A percentile compares a stretch with the other conserved stretches of the same genome.
Evolutionary conservation across 495 filamentous ascomycete species (phyloP).

Genomic region (Neurospora terricola): DNA sequence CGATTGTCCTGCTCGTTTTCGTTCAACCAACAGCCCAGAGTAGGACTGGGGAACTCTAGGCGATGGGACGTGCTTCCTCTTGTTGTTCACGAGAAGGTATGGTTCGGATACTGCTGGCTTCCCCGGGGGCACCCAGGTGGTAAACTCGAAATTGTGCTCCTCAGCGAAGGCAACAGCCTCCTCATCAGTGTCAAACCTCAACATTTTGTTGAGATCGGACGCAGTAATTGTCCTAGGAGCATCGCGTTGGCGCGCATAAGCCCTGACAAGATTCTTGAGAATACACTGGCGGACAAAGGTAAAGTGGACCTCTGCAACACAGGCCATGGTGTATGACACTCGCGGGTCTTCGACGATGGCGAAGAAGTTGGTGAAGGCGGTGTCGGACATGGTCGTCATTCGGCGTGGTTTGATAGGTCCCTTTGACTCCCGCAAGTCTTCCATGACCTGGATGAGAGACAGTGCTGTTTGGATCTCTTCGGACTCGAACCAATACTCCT

Average conservation of each 20-base stretch:
- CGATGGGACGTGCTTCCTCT: slow-evolving; percentile 21
- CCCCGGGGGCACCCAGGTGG: slow-evolving; percentile 21
- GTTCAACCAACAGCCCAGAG: slow-evolving; percentile 36
- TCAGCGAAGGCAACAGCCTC: slow-evolving; percentile 62
- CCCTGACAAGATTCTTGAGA: slow-evolving; percentile 55
- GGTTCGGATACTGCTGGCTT: slow-evolving; percentile 32
- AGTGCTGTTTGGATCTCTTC: slow-evolving; percentile 37
- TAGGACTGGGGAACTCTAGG: slow-evolving; percentile 33
- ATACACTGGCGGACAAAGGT: slow-evolving; percentile 67
- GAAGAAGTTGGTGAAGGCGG: slow-evolving; percentile 66
- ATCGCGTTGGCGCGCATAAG: slow-evolving; percentile 50
- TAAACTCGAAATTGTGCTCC: slow-evolving; percentile 55
- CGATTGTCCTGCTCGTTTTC: slow-evolving; percentile 33
- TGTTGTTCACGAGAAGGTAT: slow-evolving; percentile 40
- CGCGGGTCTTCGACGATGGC: slow-evolving; percentile 54
- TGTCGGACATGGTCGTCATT: slow-evolving; percentile 41
- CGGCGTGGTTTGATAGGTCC: slow-evolving; percentile 28
- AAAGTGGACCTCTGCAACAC: slow-evolving; percentile 87
- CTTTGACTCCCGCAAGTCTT: slow-evolving; percentile 22
- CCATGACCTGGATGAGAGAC: slow-evolving; percentile 29
- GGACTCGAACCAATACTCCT: slow-evolving; percentile 58
- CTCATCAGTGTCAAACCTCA: slow-evolving; percentile 65
- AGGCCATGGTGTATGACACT: slow-evolving; percentile 86
- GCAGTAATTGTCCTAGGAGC: slow-evolving; percentile 70
- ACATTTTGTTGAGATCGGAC: slow-evolving; percentile 48